phyloP scores from a whole-genome alignment of 768 basidiomycete species.

The Calocybe cyanea region DNA sequence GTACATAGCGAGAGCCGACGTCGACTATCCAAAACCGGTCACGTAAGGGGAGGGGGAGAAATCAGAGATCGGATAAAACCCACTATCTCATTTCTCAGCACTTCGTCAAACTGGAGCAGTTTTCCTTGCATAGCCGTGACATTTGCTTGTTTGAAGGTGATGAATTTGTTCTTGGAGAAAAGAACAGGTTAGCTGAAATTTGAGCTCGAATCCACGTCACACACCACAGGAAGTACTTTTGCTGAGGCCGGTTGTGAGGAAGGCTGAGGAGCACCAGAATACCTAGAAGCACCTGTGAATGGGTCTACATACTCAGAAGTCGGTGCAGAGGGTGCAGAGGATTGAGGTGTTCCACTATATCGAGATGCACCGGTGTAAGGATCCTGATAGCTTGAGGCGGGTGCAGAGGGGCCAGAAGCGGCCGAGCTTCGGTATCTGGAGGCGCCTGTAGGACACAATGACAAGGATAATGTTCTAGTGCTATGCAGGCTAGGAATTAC shows the following conservation, averaged over 20 bases:
- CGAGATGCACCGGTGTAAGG: slow-evolving; percentile 74
- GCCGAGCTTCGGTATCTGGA: slow-evolving; percentile 56
- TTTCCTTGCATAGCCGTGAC: slow-evolving; percentile 78
- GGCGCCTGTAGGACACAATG: slow-evolving; percentile 37
- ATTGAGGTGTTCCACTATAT: slow-evolving; percentile 43
- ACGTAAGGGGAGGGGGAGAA: slow-evolving; percentile 1
- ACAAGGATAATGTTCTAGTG: slow-evolving; percentile 3
- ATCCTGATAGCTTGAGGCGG: slow-evolving; percentile 47
- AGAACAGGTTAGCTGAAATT: not conserved
- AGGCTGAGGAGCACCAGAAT: slow-evolving; percentile 40
- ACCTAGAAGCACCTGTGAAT: slow-evolving; percentile 67
- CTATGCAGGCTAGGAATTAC: slow-evolving; percentile 29
- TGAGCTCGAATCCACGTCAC: slow-evolving; percentile 12
- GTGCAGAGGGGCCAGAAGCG: slow-evolving; percentile 24
- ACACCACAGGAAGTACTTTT: slow-evolving; percentile 51
- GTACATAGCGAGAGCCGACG: slow-evolving; percentile 65
- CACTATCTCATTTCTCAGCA: slow-evolving; percentile 65
- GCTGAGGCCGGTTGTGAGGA: slow-evolving; percentile 29
- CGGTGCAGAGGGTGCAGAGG: slow-evolving; percentile 27
- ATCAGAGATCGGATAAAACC: not conserved
- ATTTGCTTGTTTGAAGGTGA: slow-evolving; percentile 83
- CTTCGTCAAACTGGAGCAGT: slow-evolving; percentile 70
- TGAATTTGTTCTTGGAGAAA: slow-evolving; percentile 46
- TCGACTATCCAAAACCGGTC: slow-evolving; percentile 54
- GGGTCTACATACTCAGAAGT: slow-evolving; percentile 51